Evolutionary conservation across 768 basidiomycete genomes (phyloP), one percentile per base, ranked within the genome.

Genomic region (Rhizopogon vesiculosus): DNA sequence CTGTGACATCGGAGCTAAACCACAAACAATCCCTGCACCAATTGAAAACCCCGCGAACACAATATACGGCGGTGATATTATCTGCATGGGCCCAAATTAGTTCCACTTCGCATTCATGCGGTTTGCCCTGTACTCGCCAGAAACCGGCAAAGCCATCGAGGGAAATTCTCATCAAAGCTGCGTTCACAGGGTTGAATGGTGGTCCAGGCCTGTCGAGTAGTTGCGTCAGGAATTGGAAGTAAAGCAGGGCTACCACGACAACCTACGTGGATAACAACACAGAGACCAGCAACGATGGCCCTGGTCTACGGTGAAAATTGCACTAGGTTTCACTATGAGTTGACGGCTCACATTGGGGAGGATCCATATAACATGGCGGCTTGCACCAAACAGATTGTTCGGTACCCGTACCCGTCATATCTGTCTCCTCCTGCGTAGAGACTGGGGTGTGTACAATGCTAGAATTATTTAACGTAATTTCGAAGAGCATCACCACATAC

Each of bases 301-400:
- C 78, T 80, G 42, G 40, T 18, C 15, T 48, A 56, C 61, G 54
- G 18, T 42, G 3, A 51, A 35, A 40, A 46, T 49, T 41, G 44
- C 49, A 38, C 22, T 33, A n/a, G 12, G 51, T n/a, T 7, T 6
- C 39, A 48, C 46, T 51, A n/a, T 38, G 53, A 55, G 29, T 46
- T 53, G 7, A 53, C 31, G 13, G 67, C 76, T 44, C 53, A 84
- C 83, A 82, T 83, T 1, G 82, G 76, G 48, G 81, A 72, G 1
- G 78, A 72, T 1, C 79, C 82, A 50, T 80, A 71, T 18, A 79
- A 69, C 74, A 84, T 71, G 22, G 77, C 76, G 5, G 83, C 78
- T 66, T 85, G 84, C 0, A 70, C 69, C 42, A 74, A 62, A 59
- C 83, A 85, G 10, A 82, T 53, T 7, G 56, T 59, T n/a, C 55